phyloP scores from a whole-genome alignment of 768 basidiomycete species.

The Calocybe gangraenosa region DNA sequence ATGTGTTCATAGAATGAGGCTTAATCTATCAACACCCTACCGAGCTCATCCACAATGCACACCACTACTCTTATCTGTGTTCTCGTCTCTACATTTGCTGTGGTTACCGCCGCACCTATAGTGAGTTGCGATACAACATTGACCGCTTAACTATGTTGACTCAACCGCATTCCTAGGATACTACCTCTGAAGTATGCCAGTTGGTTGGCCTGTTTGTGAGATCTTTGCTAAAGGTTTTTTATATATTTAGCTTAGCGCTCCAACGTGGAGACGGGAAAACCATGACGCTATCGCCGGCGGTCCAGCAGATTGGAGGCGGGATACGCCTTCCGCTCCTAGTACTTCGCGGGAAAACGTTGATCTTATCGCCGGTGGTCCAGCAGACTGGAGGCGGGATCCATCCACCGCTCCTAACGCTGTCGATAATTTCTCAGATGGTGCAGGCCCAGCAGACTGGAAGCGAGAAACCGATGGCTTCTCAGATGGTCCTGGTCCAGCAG shows the following conservation, averaged over 20 bases:
- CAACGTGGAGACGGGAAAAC: no score
- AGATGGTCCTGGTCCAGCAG: no score
- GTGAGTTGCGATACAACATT: conserved; percentile 7
- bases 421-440: no score
- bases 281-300: no score
- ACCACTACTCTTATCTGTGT: conserved; percentile 10
- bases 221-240: no score
- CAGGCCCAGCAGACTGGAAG: no score
- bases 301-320: background rate
- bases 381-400: no score
- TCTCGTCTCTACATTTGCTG: conserved; percentile 8
- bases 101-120: conserved; percentile 13
- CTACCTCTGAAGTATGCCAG: conserved; percentile 4
- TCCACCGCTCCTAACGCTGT: no score
- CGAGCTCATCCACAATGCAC: conserved; percentile 10
- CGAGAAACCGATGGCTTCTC: no score
- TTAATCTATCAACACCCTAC: conserved; percentile 8
- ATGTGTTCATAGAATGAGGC: conserved; percentile 9
- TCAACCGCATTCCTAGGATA: conserved; percentile 2
- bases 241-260: no score
- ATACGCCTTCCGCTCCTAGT: background rate
- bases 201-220: background rate
- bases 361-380: no score
- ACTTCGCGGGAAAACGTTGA: background rate
- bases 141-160: no score